phyloP scores from a whole-genome alignment of 139 green algal genomes.

The Chlamydomonas sphaeroides region DNA sequence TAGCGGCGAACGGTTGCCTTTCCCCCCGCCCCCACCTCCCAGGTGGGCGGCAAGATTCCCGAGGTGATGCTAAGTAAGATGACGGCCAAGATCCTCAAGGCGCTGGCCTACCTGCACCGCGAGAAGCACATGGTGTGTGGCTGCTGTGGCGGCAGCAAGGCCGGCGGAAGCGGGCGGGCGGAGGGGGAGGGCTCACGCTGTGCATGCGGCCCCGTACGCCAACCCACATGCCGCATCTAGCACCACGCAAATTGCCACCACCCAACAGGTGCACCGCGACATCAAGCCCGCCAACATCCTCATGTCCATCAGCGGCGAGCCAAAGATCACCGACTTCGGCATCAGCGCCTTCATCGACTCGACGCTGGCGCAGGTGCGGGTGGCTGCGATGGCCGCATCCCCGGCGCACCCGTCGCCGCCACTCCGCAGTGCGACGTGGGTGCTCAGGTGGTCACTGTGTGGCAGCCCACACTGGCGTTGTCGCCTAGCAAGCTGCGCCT shows the following conservation, averaged over 20 bases:
- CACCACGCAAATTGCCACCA: no score
- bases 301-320: conserved; percentile 75
- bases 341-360: conserved; percentile 88
- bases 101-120: conserved; percentile 86
- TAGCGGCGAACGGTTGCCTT: no score
- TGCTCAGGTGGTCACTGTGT: no score
- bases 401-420: not conserved
- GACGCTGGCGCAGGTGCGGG: conserved; percentile 75
- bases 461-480: no score
- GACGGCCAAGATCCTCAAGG: conserved; percentile 74
- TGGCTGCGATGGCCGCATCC: not conserved
- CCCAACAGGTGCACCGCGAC: conserved; percentile 85
- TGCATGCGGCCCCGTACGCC: no score
- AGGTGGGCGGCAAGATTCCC: conserved; percentile 73
- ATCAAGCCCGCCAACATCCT: conserved; percentile 95
- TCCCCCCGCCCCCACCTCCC: not conserved
- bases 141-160: no score
- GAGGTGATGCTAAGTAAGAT: conserved; percentile 86
- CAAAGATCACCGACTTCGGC: conserved; percentile 97
- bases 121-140: conserved; percentile 65
- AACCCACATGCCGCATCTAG: no score
- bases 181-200: not conserved
- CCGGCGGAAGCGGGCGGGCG: not conserved
- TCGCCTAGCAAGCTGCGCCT: no score
- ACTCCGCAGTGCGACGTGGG: conserved; percentile 76